phyloP scores from a whole-genome alignment of 2,329 filamentous ascomycete genomes.

The Hypoxylon sp. region DNA sequence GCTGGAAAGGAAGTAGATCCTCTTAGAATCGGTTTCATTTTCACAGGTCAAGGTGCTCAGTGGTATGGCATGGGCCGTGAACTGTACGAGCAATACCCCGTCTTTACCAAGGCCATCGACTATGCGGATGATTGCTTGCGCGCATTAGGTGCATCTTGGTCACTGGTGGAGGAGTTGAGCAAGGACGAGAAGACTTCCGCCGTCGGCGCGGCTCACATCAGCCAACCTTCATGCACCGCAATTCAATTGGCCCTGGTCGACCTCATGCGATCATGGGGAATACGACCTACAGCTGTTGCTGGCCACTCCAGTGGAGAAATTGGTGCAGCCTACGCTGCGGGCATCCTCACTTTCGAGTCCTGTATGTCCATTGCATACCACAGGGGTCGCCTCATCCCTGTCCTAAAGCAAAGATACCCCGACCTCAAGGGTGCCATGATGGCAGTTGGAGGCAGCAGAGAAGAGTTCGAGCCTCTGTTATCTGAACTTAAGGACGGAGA shows the following conservation, averaged over 20 bases:
- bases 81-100: constrained; percentile 57
- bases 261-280: constrained; percentile 56
- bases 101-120: constrained; percentile 56
- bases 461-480: constrained; percentile 60
- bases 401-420: constrained; percentile 59
- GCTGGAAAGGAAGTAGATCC: constrained; percentile 58
- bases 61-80: constrained; percentile 62
- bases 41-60: constrained; percentile 61
- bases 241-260: constrained; percentile 59
- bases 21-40: constrained; percentile 59
- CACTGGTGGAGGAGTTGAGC: constrained; percentile 56
- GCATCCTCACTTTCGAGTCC: constrained; percentile 61
- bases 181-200: constrained; percentile 56
- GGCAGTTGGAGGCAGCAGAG: constrained; percentile 65
- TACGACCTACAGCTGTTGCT: constrained; percentile 56
- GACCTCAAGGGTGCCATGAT: constrained; percentile 67
- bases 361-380: constrained; percentile 67
- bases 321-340: constrained; percentile 64
- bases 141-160: constrained; percentile 55
- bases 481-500: constrained; percentile 54
- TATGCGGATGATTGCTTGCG: constrained; percentile 55
- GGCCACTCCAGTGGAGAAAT: constrained; percentile 62
- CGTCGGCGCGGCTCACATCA: constrained; percentile 58
- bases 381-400: constrained; percentile 61
- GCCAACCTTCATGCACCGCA: constrained; percentile 59